Evolutionary conservation across 225 moss, liverwort and hornwort genomes (phyloP).

Genomic region (Neckera pumila): DNA sequence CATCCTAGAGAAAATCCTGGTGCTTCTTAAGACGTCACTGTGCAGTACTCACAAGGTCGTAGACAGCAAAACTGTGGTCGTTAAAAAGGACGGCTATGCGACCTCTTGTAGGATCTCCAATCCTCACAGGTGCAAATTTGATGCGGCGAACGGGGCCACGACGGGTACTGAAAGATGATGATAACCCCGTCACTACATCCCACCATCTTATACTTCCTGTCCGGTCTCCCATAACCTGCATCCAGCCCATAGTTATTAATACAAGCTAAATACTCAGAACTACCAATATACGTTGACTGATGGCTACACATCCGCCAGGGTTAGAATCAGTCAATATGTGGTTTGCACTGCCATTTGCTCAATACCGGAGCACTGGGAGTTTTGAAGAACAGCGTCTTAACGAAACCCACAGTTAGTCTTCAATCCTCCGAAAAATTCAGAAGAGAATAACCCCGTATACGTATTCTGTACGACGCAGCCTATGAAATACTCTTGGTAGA

Average conservation of each 20-base stretch:
- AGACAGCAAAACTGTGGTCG: constrained; percentile 96
- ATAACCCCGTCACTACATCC: constrained; percentile 88
- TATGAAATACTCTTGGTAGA: background rate
- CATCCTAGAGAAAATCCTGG: background rate
- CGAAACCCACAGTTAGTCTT: background rate
- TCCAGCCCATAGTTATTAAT: background rate
- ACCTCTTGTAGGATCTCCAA: constrained; percentile 91
- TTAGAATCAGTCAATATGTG: background rate
- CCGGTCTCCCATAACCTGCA: constrained; percentile 96
- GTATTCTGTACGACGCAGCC: background rate
- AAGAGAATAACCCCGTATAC: background rate
- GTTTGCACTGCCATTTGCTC: background rate
- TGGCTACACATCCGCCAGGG: background rate
- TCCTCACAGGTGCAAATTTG: constrained; percentile 93
- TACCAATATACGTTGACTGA: background rate
- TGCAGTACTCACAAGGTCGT: constrained; percentile 74
- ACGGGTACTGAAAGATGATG: constrained; percentile 90
- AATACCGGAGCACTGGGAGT: background rate
- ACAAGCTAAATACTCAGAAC: background rate
- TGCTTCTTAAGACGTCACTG: background rate
- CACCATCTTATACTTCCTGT: constrained; percentile 96
- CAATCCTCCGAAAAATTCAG: background rate
- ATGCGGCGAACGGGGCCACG: constrained; percentile 88
- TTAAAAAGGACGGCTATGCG: constrained; percentile 97
- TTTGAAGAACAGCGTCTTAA: background rate